Base-by-base conservation (phyloP, 129 eudicot genomes). In the Oenanthe sinensis region DNA sequence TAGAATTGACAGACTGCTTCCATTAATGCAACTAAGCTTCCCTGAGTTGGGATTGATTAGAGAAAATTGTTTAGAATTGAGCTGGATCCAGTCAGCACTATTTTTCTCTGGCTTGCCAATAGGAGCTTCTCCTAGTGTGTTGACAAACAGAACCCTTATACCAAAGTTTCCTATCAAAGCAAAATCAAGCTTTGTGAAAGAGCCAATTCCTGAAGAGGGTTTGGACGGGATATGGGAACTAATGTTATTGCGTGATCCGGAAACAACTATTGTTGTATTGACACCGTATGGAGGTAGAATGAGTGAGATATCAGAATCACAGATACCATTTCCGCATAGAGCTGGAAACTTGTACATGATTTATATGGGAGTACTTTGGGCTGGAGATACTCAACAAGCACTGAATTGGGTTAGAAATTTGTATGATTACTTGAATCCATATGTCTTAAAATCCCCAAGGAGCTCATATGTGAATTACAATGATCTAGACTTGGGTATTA, bases 231-330 rank as follows among this genome's bases (percentile, higher is more conserved):
- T 83, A 79, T 83, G 86, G 86, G 33, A 75, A 17, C 65, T 74
- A 70, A 39, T 72, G 16, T 60, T 67, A 26, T 54, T 37, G 63
- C 62, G 20, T 9, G 86, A 75, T 7, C 58, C 62, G 2, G 76
- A 67, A 48, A 50, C 60, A 49, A 73, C 76, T n/a, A n/a, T n/a
- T n/a, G n/a, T n/a, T n/a, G n/a, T n/a, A n/a, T n/a, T n/a, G n/a
- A n/a, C n/a, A n/a, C 82, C 82, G 22, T 78, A 83, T 20, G 86
- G 86, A 15, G 86, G 86, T 20, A 65, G 37, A 68, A 83, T 83
- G 86, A 68, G 74, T 4, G 77, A 79, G 33, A 83, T 79, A 4
- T 47, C 77, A 79, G 17, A n/a, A n/a, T 63, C 80, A 1, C 22
- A n/a, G 1, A 75, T 55, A 13, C 86, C 86, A 60, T 40, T 71